Evolutionary conservation across 1,139 yeast species (phyloP), one percentile per base, ranked within the genome.

Genomic region (Saccharomyces pastorianus): DNA sequence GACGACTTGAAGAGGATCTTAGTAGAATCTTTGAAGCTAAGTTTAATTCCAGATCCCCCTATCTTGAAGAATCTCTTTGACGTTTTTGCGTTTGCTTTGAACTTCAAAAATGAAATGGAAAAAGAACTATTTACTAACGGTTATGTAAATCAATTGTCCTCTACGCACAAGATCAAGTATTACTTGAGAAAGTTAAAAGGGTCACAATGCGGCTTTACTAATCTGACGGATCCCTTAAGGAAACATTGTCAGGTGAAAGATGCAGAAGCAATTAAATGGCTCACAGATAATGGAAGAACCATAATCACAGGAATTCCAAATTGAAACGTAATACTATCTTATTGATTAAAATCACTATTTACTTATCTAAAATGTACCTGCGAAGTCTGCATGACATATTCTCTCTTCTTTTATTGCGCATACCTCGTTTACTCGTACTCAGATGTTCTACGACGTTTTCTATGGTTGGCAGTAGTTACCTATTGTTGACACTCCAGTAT

Each of bases 171-270:
- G 51, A 53, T 78, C 28, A 71, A 75, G 50, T 77, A 74, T 56
- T 75, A 73, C 52, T 58, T 79, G 52, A 69, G 82, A 49, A 79
- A 79, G 59, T 59, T 79, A 38, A 76, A 73, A 53, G 83, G 82
- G 4, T 60, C 71, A 6, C 59, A 69, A 49, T 64, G 73, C 11
- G 54, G 68, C 49, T 58, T 73, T 50, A 55, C 64, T 0, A 61
- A 64, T 7, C 71, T 72, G 49, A 60, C 62, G 29, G 68, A 67
- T 44, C 62, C 62, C n/a, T 49, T 74, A 34, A 62, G 69, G 51
- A 64, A 62, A 27, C 51, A 54, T 31, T 58, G 61, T 46, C 59
- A 53, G 11, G 20, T 27, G 8, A 34, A 50, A 17, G 60, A 60
- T 20, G 27, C 44, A 13, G 38, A 47, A 11, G 49, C 38, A 32